Evolutionary conservation across 2,329 filamentous ascomycete genomes (phyloP).

Genomic region (Dactylonectria estremocensis): DNA sequence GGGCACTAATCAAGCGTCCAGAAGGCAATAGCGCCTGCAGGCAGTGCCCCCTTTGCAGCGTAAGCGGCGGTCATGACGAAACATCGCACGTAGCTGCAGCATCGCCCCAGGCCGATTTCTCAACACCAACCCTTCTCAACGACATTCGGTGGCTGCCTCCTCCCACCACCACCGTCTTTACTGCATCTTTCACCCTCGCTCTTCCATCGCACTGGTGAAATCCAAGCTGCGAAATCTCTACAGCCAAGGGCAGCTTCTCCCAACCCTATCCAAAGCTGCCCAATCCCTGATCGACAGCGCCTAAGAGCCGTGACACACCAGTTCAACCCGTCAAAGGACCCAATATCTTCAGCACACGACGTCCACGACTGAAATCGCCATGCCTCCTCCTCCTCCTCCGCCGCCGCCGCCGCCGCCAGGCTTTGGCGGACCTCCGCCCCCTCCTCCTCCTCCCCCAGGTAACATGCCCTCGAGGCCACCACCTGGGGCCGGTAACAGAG

Average conservation of each 20-base stretch:
- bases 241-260: conserved; percentile 18
- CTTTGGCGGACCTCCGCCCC: conserved; percentile 76
- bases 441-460: conserved; percentile 70
- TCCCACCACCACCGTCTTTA: conserved; percentile 9
- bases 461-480: conserved; percentile 71
- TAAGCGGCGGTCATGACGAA: conserved; percentile 50
- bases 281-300: conserved; percentile 31
- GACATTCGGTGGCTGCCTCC: neutral
- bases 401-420: conserved; percentile 79
- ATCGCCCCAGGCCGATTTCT: conserved; percentile 20
- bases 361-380: conserved; percentile 36
- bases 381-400: conserved; percentile 74
- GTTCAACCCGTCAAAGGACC: conserved; percentile 33
- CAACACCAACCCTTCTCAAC: conserved; percentile 29
- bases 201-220: neutral
- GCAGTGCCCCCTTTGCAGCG: conserved; percentile 46
- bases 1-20: conserved; percentile 36
- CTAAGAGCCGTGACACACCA: conserved; percentile 34
- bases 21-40: conserved; percentile 38
- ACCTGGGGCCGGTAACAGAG: conserved; percentile 69
- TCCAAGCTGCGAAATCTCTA: neutral
- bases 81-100: conserved; percentile 33
- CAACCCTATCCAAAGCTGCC: conserved; percentile 27
- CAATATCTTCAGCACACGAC: conserved; percentile 30
- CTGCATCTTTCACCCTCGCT: conserved; percentile 7